These are phyloP conservation scores for Xylariaceae sp. DNA, from an alignment of 2,329 filamentous ascomycete genomes.

Conservation along the genomic window DNA sequence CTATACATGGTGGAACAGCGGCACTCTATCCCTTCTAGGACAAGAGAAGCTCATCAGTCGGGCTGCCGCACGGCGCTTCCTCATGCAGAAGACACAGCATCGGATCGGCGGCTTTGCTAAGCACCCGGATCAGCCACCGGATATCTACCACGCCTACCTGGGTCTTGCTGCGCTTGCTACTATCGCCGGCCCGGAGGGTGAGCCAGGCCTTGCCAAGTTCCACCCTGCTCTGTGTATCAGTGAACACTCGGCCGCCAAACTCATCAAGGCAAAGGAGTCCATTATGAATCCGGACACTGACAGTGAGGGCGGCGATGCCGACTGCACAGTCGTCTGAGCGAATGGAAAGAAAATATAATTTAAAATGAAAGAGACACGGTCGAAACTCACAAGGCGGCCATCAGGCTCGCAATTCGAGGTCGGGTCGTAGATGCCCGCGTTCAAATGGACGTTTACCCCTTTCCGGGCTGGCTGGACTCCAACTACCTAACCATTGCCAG, in stretches of 20 bases:
- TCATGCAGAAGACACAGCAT: conserved; percentile 84
- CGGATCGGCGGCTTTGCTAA: conserved; percentile 80
- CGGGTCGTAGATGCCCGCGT: too few species aligned
- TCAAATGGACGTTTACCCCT: neutral
- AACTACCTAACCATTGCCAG: neutral
- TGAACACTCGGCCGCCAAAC: conserved; percentile 48
- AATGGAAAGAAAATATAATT: neutral
- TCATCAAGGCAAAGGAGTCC: conserved; percentile 43
- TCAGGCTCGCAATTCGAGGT: too few species aligned
- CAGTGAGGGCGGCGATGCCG: neutral
- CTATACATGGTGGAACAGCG: conserved; percentile 89
- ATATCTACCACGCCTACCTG: conserved; percentile 85
- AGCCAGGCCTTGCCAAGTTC: conserved; percentile 63
- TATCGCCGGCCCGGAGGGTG: conserved; percentile 45
- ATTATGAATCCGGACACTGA: conserved; percentile 5
- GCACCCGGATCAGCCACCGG: conserved; percentile 61
- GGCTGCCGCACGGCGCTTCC: conserved; percentile 64
- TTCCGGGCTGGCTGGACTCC: neutral
- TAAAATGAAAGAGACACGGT: neutral
- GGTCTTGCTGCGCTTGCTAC: conserved; percentile 76
- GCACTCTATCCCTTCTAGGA: conserved; percentile 60
- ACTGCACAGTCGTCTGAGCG: neutral
- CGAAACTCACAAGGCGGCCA: too few species aligned
- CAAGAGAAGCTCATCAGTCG: conserved; percentile 55
- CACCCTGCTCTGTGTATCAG: conserved; percentile 77